phyloP scores from a whole-genome alignment of 1,284 basidiomycete species.

The Takashimella tepidaria region DNA sequence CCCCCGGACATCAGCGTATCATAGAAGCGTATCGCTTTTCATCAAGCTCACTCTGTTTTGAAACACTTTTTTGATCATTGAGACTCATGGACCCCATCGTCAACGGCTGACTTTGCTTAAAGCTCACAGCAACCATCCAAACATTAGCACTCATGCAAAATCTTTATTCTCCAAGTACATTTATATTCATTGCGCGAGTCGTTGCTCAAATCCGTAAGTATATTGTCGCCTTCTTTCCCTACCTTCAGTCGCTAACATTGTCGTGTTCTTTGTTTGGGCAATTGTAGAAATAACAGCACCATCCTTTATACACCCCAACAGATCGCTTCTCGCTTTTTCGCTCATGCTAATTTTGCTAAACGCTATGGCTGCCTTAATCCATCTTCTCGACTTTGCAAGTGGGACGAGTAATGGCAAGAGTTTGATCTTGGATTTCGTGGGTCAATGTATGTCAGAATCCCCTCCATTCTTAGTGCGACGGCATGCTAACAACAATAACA shows the following conservation, averaged over 20 bases:
- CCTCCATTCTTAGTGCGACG: background rate
- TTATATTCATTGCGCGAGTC: conserved; percentile 35
- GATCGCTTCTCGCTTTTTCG: conserved; percentile 29
- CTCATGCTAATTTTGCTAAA: conserved; percentile 30
- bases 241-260: background rate
- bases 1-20: too few species aligned
- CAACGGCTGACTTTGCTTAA: background rate
- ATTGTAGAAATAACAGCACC: conserved; percentile 38
- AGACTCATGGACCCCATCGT: background rate
- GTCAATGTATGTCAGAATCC: conserved; percentile 30
- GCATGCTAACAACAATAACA: too few species aligned
- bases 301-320: conserved; percentile 31
- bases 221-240: background rate
- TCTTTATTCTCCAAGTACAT: conserved; percentile 39
- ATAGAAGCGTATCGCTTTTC: too few species aligned
- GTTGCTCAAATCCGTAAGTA: conserved; percentile 30
- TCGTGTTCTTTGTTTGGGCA: background rate
- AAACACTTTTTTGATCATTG: background rate
- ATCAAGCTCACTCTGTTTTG: background rate
- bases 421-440: conserved; percentile 43
- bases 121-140: conserved; percentile 34
- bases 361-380: conserved; percentile 27
- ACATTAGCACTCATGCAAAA: conserved; percentile 38
- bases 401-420: conserved; percentile 33
- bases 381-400: conserved; percentile 32